These are phyloP conservation scores for Gelatoporia subvermispora DNA, from an alignment of 768 basidiomycete genomes.

Conservation along the genomic window DNA sequence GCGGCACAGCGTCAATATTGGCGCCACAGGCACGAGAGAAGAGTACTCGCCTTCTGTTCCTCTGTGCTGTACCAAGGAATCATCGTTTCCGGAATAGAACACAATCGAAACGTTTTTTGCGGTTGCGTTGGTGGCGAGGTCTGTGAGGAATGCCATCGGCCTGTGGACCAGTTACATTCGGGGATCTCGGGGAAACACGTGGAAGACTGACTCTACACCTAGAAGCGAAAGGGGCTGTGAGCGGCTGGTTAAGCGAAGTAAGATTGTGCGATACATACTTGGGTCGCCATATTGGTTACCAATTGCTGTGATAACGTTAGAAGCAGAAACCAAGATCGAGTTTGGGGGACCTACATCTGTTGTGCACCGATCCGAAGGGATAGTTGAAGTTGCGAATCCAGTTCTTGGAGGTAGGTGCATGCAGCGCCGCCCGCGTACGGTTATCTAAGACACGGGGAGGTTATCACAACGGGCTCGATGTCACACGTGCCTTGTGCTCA, in stretches of 20 bases:
- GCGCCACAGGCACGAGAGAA: conserved; percentile 8
- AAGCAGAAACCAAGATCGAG: not conserved
- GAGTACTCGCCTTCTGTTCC: conserved; percentile 50
- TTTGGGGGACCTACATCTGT: conserved; percentile 1
- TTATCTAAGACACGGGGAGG: conserved; percentile 35
- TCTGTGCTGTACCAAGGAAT: conserved; percentile 56
- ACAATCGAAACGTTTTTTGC: conserved; percentile 45
- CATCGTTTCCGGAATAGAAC: conserved; percentile 66
- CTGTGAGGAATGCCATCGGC: conserved; percentile 58
- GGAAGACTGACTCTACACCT: conserved; percentile 6
- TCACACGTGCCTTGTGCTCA: conserved; percentile 16
- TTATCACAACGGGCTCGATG: not conserved
- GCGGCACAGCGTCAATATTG: not conserved
- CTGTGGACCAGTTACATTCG: conserved; percentile 25
- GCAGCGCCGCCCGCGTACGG: conserved; percentile 53
- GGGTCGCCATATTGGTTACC: conserved; percentile 13
- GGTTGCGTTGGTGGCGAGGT: conserved; percentile 60
- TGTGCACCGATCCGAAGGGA: conserved; percentile 29
- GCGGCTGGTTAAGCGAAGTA: not conserved
- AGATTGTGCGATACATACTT: not conserved
- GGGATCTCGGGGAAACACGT: not conserved
- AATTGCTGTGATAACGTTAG: conserved; percentile 4
- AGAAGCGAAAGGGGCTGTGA: conserved; percentile 22
- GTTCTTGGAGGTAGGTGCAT: conserved; percentile 59
- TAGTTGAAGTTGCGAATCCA: conserved; percentile 33